phyloP scores from a whole-genome alignment of 108 stramenopile genomes.

The Cyclotella choctawhatcheeana region DNA sequence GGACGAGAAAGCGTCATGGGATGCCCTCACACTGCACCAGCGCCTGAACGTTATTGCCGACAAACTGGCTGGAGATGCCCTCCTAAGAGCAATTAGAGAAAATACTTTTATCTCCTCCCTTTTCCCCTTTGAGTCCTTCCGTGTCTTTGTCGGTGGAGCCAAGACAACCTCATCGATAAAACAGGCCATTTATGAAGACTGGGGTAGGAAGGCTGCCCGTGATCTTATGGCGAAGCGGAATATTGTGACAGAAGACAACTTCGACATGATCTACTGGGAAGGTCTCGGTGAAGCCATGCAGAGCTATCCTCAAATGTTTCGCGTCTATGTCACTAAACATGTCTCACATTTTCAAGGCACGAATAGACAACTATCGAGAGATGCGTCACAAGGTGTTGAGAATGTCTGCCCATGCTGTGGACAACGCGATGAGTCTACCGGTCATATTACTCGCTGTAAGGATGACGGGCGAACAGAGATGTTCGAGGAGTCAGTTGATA shows the following conservation, averaged over 20 bases:
- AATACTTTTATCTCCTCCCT: background rate
- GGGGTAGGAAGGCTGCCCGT: background rate
- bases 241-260: background rate
- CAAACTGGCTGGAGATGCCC: slow-evolving; percentile 7
- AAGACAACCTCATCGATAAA: slow-evolving; percentile 6
- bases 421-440: background rate
- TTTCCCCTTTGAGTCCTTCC: slow-evolving; percentile 2
- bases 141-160: background rate
- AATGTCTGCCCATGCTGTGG: slow-evolving; percentile 6
- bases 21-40: background rate
- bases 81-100: background rate
- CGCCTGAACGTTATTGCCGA: slow-evolving; percentile 7
- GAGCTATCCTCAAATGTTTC: slow-evolving; percentile 9
- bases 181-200: background rate
- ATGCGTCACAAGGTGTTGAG: background rate
- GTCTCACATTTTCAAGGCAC: slow-evolving; percentile 1
- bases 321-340: background rate
- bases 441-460: background rate
- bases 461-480: background rate
- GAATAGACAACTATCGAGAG: background rate
- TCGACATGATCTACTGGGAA: slow-evolving; percentile 7
- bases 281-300: background rate
- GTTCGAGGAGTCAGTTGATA: background rate
- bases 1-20: background rate
- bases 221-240: background rate